These are phyloP conservation scores for Xylariaceae sp. DNA, from an alignment of 2,329 filamentous ascomycete genomes.

Conservation along the genomic window DNA sequence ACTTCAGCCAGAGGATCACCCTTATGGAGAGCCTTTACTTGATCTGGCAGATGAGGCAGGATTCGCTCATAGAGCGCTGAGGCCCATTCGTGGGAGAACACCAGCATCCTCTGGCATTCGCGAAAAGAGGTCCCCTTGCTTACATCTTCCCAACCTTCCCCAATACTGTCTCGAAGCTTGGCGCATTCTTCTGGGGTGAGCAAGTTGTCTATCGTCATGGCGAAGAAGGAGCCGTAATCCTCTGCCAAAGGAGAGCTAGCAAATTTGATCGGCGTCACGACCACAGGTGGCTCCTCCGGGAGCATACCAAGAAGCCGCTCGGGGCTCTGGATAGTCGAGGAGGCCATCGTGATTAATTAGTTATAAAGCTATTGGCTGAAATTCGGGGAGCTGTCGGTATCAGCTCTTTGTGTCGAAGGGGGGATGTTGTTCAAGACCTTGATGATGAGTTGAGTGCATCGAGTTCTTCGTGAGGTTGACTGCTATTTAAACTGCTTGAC, in stretches of 20 bases:
- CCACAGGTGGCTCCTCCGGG: constrained; percentile 12
- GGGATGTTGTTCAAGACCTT: background rate
- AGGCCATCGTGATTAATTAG: constrained; percentile 17
- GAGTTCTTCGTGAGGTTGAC: background rate
- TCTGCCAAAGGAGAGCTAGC: constrained; percentile 21
- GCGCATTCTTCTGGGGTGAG: constrained; percentile 24
- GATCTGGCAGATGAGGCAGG: constrained; percentile 19
- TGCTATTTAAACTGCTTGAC: too few species aligned
- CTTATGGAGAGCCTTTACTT: constrained; percentile 22
- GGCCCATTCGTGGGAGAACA: constrained; percentile 24
- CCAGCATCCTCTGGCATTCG: constrained; percentile 26
- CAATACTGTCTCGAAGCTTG: constrained; percentile 18
- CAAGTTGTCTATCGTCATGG: constrained; percentile 27
- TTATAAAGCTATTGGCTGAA: background rate
- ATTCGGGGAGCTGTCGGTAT: background rate
- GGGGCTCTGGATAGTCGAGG: constrained; percentile 8
- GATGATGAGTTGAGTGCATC: background rate
- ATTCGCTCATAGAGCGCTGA: constrained; percentile 23
- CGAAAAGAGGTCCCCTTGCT: constrained; percentile 25
- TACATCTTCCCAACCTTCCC: constrained; percentile 22
- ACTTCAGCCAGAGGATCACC: constrained; percentile 19
- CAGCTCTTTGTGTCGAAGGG: background rate
- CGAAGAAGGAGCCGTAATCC: constrained; percentile 26
- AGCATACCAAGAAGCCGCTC: constrained; percentile 14
- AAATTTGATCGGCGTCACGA: constrained; percentile 24